Percentiles rank a stretch among this genome's conserved stretches.
Evolutionary conservation across 768 basidiomycete species (phyloP).

Genomic region (Cystobasidium ongulense): DNA sequence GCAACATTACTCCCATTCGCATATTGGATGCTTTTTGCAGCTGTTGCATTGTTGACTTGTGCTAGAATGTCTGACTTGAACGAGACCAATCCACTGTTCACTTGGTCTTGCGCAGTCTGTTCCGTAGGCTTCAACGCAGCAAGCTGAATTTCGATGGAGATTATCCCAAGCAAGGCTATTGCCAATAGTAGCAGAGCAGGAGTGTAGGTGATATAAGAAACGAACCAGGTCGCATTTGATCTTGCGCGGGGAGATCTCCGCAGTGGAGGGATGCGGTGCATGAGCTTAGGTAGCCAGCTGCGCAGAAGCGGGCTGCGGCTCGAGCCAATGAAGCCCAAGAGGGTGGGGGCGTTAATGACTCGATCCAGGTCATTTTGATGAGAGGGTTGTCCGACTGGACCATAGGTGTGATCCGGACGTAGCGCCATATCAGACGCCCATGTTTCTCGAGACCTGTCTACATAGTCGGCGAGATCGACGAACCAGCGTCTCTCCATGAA

Average conservation of each 20-base stretch:
- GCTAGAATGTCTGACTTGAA: constrained; percentile 65
- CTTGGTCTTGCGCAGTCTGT: constrained; percentile 58
- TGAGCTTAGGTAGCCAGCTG: constrained; percentile 55
- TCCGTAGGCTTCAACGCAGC: constrained; percentile 67
- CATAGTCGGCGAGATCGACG: not conserved
- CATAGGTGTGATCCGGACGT: not conserved
- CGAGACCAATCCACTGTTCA: constrained; percentile 56
- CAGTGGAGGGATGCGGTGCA: constrained; percentile 51
- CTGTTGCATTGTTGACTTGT: constrained; percentile 74
- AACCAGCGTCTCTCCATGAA: constrained; percentile 11
- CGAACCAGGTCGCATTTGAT: constrained; percentile 72
- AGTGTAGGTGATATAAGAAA: constrained; percentile 77
- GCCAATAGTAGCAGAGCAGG: constrained; percentile 54
- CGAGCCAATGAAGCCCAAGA: constrained; percentile 59
- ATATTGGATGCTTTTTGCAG: constrained; percentile 67
- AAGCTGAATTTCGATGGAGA: constrained; percentile 80
- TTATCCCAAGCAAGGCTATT: constrained; percentile 80
- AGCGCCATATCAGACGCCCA: constrained; percentile 25
- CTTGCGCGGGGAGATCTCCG: constrained; percentile 53
- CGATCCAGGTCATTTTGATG: constrained; percentile 11
- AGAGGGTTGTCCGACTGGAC: not conserved
- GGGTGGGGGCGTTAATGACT: constrained; percentile 47
- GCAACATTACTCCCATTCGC: constrained; percentile 67
- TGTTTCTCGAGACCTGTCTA: not conserved
- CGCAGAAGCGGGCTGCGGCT: constrained; percentile 61